A percentile compares a stretch with the other conserved stretches of the same genome.
These are phyloP conservation scores for Sporothrix mexicana DNA, from an alignment of 2,329 filamentous ascomycete genomes.

Conservation along the genomic window DNA sequence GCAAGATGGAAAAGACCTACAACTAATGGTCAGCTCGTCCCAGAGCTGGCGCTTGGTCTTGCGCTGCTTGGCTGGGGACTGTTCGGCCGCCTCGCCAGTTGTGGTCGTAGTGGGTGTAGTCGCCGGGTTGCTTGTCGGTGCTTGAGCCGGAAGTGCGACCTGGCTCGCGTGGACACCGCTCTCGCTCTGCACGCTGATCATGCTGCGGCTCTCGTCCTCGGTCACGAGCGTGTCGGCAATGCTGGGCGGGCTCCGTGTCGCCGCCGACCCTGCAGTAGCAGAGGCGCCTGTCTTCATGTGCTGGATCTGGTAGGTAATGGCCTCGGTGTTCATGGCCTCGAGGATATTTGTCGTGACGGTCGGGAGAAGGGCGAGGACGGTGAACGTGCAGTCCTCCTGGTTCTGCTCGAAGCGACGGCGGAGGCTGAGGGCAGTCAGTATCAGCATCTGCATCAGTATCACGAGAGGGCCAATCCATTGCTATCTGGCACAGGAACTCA, in stretches of 20 bases:
- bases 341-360: slow-evolving; percentile 90
- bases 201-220: slow-evolving; percentile 81
- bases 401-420: slow-evolving; percentile 98
- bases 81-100: slow-evolving; percentile 40
- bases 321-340: slow-evolving; percentile 86
- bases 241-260: slow-evolving; percentile 60
- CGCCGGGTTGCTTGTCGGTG: slow-evolving; percentile 16
- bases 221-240: slow-evolving; percentile 73
- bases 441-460: background rate
- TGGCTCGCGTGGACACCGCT: slow-evolving; percentile 85
- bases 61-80: slow-evolving; percentile 41
- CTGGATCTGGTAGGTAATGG: slow-evolving; percentile 91
- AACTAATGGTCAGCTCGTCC: slow-evolving; percentile 96
- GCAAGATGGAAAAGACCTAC: slow-evolving; percentile 57
- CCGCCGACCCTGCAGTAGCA: slow-evolving; percentile 48
- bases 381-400: slow-evolving; percentile 98
- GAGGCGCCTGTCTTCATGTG: slow-evolving; percentile 73
- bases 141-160: slow-evolving; percentile 59
- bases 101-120: slow-evolving; percentile 13
- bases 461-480: background rate
- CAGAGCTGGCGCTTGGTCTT: slow-evolving; percentile 93
- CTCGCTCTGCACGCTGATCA: slow-evolving; percentile 77
- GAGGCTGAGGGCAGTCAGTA: slow-evolving; percentile 62
- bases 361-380: slow-evolving; percentile 91
- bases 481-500: slow-evolving; percentile 52